Base-by-base conservation (phyloP, 495 filamentous ascomycete genomes). In the Hypomontagnella submonticulosa region DNA sequence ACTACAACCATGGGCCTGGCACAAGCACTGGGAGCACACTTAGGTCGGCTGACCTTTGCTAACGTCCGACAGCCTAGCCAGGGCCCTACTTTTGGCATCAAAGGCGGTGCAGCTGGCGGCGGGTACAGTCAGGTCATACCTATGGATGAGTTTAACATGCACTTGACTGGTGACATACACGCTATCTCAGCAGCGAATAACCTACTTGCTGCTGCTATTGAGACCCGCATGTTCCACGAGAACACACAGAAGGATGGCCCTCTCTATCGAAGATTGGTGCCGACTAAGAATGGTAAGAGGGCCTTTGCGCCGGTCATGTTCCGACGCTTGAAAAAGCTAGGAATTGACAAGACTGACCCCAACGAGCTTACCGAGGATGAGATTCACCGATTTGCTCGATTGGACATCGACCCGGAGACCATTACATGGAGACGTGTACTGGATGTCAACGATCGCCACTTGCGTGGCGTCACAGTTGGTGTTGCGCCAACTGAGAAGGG, bases 131-230 rank as follows among this genome's bases (percentile, higher is more conserved):
- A 99, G 77, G 95, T 98, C 71, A 98, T 99, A 67, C 95, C 95
- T 51, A 99, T 99, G 95, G 95, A 99, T 66, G 95, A 99, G 75
- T 99, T 99, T 83, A 99, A 99, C 74, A 82, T 99, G 63, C 95
- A 99, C 74, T 79, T 99, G 74, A 99, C 95, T 40, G 95, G 95
- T 67, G 95, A 99, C 74, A 98, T 99, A 63, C 95, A 99, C 74
- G 95, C 95, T 38, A 94, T 99, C 71, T 92, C 93, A 34, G 95
- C 95, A 8, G 95, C 95, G 4, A 99, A 98, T 82, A 99, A 99
- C 79, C 84, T 99, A 38, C 89, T 99, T n/a, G 95, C 95, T 55
- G 95, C 95, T 40, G 95, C 95, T 10, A 97, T 99, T 69, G 95
- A 99, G 69, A 98, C 95, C 5, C 88, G 95, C 61, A 97, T 99